Conservation (phyloP, 2,329 filamentous ascomycete genomes). For the Pseudocercospora crystallina region DNA sequence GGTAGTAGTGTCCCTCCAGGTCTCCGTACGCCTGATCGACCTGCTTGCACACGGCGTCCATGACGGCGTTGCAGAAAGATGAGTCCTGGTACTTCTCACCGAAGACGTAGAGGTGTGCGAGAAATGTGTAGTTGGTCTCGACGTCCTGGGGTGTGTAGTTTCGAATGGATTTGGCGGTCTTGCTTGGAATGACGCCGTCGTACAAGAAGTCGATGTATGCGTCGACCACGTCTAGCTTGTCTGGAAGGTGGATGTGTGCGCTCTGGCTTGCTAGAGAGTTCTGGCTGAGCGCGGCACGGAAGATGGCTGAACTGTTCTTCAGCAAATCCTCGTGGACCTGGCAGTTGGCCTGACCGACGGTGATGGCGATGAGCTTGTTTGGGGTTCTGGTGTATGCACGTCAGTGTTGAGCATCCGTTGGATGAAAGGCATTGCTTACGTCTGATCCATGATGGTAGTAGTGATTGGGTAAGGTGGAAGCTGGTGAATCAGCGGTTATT, state of each 20-base stretch:
- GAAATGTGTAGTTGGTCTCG: background rate
- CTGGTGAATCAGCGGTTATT: too few relatives aligned
- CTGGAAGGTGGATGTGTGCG: constrained; percentile 1
- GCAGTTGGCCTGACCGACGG: background rate
- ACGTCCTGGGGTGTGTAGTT: background rate
- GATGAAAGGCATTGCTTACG: too few relatives aligned
- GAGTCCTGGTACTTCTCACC: constrained; percentile 4
- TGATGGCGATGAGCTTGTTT: background rate
- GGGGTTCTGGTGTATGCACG: too few relatives aligned
- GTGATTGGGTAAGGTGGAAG: too few relatives aligned
- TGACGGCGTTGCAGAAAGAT: background rate
- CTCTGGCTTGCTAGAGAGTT: constrained; percentile 1
- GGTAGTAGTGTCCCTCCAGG: too few relatives aligned
- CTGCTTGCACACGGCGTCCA: background rate
- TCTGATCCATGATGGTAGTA: too few relatives aligned
- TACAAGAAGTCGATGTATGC: constrained; percentile 3
- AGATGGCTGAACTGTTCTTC: background rate
- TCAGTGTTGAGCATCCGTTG: too few relatives aligned
- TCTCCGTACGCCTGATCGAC: too few relatives aligned
- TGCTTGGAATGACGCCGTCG: background rate
- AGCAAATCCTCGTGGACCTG: constrained; percentile 3
- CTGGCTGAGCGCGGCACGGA: background rate
- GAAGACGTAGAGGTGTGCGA: constrained; percentile 5
- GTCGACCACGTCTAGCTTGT: background rate
- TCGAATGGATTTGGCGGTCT: background rate